Percentiles rank a stretch among this genome's conserved stretches.
These are phyloP conservation scores for Eucommia ulmoides DNA, from an alignment of 257 asterid genomes.

Conservation along the genomic window DNA sequence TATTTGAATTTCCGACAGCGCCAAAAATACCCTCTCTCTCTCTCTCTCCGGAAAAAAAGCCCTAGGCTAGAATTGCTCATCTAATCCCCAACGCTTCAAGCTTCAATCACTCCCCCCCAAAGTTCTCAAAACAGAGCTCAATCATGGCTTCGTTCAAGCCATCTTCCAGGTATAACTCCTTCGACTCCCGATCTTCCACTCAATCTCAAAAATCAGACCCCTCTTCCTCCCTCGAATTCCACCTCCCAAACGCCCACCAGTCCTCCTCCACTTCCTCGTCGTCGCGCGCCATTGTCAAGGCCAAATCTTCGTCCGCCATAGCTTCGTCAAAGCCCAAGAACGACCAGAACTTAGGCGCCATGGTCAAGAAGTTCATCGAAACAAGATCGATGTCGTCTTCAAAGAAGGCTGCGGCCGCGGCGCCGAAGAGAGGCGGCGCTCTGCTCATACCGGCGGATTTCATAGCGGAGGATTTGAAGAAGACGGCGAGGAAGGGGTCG, in stretches of 20 bases:
- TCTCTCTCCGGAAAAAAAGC: too few species aligned
- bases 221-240: slow-evolving; percentile 53
- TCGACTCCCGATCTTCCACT: slow-evolving; percentile 36
- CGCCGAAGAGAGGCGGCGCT: slow-evolving; percentile 12
- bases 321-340: neutral
- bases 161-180: slow-evolving; percentile 6
- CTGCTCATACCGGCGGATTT: slow-evolving; percentile 38
- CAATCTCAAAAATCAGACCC: slow-evolving; percentile 40
- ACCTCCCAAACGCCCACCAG: neutral
- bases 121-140: neutral
- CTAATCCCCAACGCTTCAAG: too few species aligned
- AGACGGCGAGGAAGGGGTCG: slow-evolving; percentile 28
- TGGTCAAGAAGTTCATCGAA: slow-evolving; percentile 69
- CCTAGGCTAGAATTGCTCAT: too few species aligned
- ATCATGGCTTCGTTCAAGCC: slow-evolving; percentile 67
- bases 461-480: slow-evolving; percentile 70
- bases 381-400: slow-evolving; percentile 16
- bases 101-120: neutral
- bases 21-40: too few species aligned
- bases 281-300: slow-evolving; percentile 35
- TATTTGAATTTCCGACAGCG: too few species aligned
- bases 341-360: slow-evolving; percentile 11
- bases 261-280: slow-evolving; percentile 8
- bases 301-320: neutral
- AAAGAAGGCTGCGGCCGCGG: slow-evolving; percentile 10